Conservation (phyloP, 2,329 filamentous ascomycete species). For the Falciphora oryzae region DNA sequence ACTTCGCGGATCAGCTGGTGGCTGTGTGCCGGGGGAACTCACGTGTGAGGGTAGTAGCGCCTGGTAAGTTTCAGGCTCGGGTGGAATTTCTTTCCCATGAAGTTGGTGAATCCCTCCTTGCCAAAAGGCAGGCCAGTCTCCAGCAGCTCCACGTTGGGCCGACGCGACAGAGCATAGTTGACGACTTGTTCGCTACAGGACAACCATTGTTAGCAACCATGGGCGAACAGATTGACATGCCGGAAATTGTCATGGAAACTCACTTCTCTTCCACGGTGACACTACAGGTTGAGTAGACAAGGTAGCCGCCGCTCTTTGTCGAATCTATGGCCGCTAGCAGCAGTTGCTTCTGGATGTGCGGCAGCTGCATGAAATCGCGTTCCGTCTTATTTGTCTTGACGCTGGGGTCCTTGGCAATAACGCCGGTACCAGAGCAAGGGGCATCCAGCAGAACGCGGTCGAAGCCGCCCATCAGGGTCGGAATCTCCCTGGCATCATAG, state of each 20-base stretch:
- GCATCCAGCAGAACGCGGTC: conserved; percentile 92
- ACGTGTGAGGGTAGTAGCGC: conserved; percentile 79
- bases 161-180: conserved; percentile 83
- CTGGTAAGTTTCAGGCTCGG: conserved; percentile 75
- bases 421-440: conserved; percentile 92
- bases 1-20: neutral
- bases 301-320: conserved; percentile 87
- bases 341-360: conserved; percentile 92
- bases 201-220: conserved; percentile 7
- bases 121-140: conserved; percentile 88
- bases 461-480: conserved; percentile 90
- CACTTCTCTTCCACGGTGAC: conserved; percentile 81
- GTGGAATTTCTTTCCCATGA: conserved; percentile 88
- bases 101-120: conserved; percentile 85
- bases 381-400: conserved; percentile 99
- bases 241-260: conserved; percentile 9
- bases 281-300: conserved; percentile 95
- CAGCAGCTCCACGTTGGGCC: conserved; percentile 90
- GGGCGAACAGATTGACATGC: neutral
- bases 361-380: conserved; percentile 86
- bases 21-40: neutral
- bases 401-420: conserved; percentile 93
- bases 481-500: conserved; percentile 91
- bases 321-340: conserved; percentile 91
- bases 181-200: conserved; percentile 41